These are phyloP conservation scores for Picea sitchensis DNA, from an alignment of 75 land plant genomes.

Conservation along the genomic window DNA sequence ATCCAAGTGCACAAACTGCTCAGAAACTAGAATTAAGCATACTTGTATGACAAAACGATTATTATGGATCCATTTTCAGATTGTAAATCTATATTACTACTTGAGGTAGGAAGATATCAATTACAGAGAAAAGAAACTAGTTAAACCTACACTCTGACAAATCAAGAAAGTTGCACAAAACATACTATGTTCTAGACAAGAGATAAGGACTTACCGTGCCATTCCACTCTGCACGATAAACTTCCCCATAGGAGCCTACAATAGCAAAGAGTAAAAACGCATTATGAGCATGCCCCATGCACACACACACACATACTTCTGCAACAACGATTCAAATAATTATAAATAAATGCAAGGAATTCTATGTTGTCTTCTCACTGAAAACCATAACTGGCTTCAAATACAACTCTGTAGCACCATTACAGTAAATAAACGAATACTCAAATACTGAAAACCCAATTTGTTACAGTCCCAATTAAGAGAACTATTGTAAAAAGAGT, in stretches of 20 bases:
- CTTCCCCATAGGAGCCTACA: constrained; percentile 91
- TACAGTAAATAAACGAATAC: too few species aligned
- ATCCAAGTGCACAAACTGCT: too few species aligned
- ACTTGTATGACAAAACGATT: too few species aligned
- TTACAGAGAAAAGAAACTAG: not conserved
- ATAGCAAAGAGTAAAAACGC: not conserved
- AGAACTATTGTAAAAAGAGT: too few species aligned
- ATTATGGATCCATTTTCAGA: too few species aligned
- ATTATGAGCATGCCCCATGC: not conserved
- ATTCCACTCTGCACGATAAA: constrained; percentile 93
- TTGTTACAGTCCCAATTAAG: too few species aligned
- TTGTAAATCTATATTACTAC: not conserved
- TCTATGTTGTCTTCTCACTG: not conserved
- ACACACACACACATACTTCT: not conserved
- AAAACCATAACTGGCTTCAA: too few species aligned
- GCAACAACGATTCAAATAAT: not conserved
- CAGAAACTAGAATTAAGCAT: too few species aligned
- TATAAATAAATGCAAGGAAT: not conserved
- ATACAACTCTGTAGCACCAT: too few species aligned
- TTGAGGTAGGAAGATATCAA: not conserved
- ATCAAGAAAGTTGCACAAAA: not conserved
- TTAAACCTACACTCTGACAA: not conserved
- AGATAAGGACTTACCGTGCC: constrained; percentile 59
- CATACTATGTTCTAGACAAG: not conserved
- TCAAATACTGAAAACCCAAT: too few species aligned